phyloP scores from a whole-genome alignment of 2,329 filamentous ascomycete species.

The Plenodomus biglobosus region DNA sequence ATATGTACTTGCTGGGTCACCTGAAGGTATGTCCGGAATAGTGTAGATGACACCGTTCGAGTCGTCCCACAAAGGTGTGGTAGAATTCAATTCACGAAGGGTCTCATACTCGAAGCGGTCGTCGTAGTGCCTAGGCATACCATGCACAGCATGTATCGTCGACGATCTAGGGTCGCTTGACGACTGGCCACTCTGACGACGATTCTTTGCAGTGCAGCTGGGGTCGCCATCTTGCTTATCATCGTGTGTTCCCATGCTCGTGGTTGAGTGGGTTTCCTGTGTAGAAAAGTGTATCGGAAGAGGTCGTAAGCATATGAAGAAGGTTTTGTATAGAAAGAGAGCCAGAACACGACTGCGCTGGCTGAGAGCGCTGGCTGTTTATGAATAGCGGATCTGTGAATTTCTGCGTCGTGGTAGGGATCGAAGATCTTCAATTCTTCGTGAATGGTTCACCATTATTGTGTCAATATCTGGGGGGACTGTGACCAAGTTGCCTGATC shows the following conservation, averaged over 20 bases:
- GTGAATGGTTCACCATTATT: background rate
- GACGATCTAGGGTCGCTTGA: too few species aligned
- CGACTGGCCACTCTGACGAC: background rate
- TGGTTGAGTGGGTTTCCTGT: background rate
- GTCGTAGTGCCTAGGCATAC: too few species aligned
- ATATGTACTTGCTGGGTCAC: background rate
- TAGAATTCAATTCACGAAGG: background rate
- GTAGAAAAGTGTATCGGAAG: background rate
- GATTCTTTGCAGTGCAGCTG: background rate
- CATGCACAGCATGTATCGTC: too few species aligned
- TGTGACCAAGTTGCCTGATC: too few species aligned
- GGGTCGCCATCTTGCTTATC: background rate
- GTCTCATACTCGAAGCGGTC: background rate
- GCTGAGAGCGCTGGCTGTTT: background rate
- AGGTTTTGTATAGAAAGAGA: background rate
- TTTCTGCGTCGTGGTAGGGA: background rate
- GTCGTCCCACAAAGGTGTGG: background rate
- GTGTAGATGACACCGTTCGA: background rate
- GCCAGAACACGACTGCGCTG: background rate
- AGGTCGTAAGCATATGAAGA: background rate
- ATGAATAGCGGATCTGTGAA: background rate
- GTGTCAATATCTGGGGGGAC: too few species aligned
- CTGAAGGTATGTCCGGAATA: background rate
- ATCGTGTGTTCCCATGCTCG: background rate
- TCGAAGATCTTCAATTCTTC: background rate